A percentile compares a stretch with the other conserved stretches of the same genome.
Evolutionary conservation across 345 rosid species (phyloP).

Genomic region (Cardamine chenopodiifolia): DNA sequence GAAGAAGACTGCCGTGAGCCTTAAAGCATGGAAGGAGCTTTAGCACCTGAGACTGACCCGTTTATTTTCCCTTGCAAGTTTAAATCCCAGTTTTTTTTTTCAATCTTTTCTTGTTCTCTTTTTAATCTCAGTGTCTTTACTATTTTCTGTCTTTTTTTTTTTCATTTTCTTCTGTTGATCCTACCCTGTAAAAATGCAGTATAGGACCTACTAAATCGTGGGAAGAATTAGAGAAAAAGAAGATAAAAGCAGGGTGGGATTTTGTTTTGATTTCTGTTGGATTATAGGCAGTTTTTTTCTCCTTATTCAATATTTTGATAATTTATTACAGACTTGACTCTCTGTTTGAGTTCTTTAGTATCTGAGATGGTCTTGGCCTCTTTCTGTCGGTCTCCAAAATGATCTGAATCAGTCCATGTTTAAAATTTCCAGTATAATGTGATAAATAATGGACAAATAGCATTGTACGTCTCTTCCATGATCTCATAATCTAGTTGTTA

Average conservation of each 20-base stretch:
- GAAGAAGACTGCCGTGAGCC: conserved; percentile 38
- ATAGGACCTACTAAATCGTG: conserved; percentile 32
- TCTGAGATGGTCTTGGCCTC: background rate
- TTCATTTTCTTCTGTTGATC: conserved; percentile 19
- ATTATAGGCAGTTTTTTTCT: conserved; percentile 13
- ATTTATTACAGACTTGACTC: conserved; percentile 10
- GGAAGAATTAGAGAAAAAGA: conserved; percentile 30
- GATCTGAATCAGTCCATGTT: background rate
- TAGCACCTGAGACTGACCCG: conserved; percentile 9
- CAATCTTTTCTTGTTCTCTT: conserved; percentile 20
- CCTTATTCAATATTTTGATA: background rate
- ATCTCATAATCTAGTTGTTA: background rate
- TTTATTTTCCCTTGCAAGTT: conserved; percentile 34
- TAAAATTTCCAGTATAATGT: background rate
- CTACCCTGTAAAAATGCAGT: conserved; percentile 44
- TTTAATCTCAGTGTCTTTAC: conserved; percentile 16
- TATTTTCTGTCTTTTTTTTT: background rate
- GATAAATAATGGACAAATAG: background rate
- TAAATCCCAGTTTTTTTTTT: conserved; percentile 26
- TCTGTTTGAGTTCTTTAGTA: background rate
- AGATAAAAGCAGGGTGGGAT: conserved; percentile 42
- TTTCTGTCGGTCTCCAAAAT: background rate
- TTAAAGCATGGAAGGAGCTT: conserved; percentile 35
- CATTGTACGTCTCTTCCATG: background rate
- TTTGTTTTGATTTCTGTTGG: conserved; percentile 33